Evolutionary conservation across 176 grass and related monocot species (phyloP).

Genomic region (Oryza brachyantha): DNA sequence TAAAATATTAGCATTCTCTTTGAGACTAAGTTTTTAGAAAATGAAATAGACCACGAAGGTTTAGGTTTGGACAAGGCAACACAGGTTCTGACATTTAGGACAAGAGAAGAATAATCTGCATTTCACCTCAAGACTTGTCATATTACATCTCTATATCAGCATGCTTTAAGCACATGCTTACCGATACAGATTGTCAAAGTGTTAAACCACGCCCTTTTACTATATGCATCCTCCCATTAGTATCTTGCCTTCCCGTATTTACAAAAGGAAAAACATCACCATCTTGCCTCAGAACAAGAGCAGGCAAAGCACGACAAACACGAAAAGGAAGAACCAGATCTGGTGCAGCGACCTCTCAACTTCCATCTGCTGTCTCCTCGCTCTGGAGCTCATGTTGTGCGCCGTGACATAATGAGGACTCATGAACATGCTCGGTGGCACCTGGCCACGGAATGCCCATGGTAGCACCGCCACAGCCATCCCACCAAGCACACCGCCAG

Average conservation of each 20-base stretch:
- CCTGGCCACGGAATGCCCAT: constrained; percentile 43
- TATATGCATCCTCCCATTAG: constrained; percentile 17
- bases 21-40: too few relatives aligned
- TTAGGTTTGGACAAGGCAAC: neutral
- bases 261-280: constrained; percentile 23
- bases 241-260: constrained; percentile 28
- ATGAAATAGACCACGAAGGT: constrained; percentile 7
- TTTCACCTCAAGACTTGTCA: constrained; percentile 32
- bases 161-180: constrained; percentile 39
- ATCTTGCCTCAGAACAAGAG: constrained; percentile 59
- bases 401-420: constrained; percentile 30
- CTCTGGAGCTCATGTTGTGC: neutral
- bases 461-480: constrained; percentile 65
- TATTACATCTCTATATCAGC: constrained; percentile 52
- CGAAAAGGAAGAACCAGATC: constrained; percentile 71
- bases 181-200: neutral
- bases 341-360: constrained; percentile 61
- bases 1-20: too few relatives aligned
- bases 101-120: constrained; percentile 23
- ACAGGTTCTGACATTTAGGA: neutral
- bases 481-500: constrained; percentile 47
- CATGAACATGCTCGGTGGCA: constrained; percentile 31
- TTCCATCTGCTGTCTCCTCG: constrained; percentile 43
- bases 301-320: constrained; percentile 56
- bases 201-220: neutral